Percentiles rank a stretch among this genome's conserved stretches.
These are phyloP conservation scores for Botrytis squamosa DNA, from an alignment of 2,329 filamentous ascomycete species.

Conservation along the genomic window DNA sequence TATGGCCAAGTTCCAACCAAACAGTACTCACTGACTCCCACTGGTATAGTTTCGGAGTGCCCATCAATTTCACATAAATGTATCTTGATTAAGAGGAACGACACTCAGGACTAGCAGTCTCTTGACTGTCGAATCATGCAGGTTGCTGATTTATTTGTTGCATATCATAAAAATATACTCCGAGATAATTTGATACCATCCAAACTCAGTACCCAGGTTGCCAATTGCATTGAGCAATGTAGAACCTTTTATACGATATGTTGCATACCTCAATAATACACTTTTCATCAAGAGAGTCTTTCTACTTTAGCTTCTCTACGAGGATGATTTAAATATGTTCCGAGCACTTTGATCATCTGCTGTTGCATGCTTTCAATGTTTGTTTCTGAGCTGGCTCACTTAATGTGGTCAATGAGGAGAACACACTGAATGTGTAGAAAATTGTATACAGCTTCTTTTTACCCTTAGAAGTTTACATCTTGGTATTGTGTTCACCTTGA, in stretches of 20 bases:
- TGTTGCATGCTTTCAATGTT: background rate
- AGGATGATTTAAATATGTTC: background rate
- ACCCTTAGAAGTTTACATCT: fast-evolving
- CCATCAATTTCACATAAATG: background rate
- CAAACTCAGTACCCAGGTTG: background rate
- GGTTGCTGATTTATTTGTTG: background rate
- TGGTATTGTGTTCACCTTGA: background rate
- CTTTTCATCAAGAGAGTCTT: background rate
- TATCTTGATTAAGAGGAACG: background rate
- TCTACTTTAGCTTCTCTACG: background rate
- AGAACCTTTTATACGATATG: background rate
- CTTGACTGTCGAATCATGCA: background rate
- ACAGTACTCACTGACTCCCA: too few relatives aligned
- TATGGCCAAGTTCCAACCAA: too few relatives aligned
- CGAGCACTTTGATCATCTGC: background rate
- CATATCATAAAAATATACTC: background rate
- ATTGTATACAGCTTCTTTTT: background rate
- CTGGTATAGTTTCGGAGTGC: too few relatives aligned
- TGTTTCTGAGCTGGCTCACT: background rate
- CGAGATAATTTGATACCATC: background rate
- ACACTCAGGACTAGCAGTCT: background rate
- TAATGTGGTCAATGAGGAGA: background rate
- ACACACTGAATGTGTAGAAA: background rate
- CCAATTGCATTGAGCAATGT: background rate
- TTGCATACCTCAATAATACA: background rate